Base-by-base conservation (phyloP, 2,329 filamentous ascomycete species). In the Pezicula neosporulosa region DNA sequence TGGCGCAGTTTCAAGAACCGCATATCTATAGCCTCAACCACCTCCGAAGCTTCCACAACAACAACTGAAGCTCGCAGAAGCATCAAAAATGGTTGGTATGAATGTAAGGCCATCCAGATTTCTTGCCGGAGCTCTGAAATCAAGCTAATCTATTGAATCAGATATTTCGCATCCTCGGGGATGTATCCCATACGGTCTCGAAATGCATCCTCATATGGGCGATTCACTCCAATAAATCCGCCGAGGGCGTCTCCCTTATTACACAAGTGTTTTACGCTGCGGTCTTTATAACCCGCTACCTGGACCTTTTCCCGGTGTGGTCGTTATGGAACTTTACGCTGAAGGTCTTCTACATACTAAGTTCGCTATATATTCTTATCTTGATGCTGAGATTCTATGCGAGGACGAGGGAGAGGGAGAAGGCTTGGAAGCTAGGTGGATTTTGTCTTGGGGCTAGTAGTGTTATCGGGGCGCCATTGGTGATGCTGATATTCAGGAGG, bases 131-230 rank as follows among this genome's bases (percentile, higher is more conserved):
- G 8, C 10, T 16, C 35, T 7, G 28, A 15, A 19, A 33, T 21
- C 18, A n/a, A 42, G 38, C 47, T 48, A 44, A 49, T 24, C 37
- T 43, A 21, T 8, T 19, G 16, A 18, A 33, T 35, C 44, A 68
- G 65, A 60, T 78, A 53, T 86, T 96, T 72, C 89, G 90, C 64
- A 80, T 95, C 64, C 69, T 90, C 63, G 93, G 83, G 67, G 93
- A 97, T 69, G 71, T 93, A 62, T 90, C 88, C 63, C 93, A 97
- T 68, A 82, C 90, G 43, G 77, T 84, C 45, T 94, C 91, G 51
- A 97, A 96, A 79, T 83, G 86, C 68, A 94, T 97, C 66, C 80
- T 97, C 62, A 90, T 97, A 72, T 89, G 86, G 74, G 85, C 91
- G 50, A 96, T 97, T 63, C 90, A 96, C 72, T 82, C 82, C 60